Evolutionary conservation across 345 rosid genomes (phyloP), one percentile per base, ranked within the genome.

Genomic region (Salix caprea): DNA sequence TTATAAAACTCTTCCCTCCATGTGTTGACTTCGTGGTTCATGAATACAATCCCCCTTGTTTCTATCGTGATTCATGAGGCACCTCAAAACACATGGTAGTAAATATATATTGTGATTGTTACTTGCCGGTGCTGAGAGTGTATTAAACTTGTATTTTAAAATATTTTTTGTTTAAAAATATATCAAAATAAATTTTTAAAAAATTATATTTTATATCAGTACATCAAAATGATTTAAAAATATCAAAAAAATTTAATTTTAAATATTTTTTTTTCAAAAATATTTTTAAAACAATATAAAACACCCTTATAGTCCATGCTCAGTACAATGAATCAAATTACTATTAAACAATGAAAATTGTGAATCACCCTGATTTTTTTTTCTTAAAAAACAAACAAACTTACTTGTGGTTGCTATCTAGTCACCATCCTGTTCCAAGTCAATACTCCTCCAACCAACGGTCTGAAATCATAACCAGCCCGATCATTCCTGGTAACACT

Each of bases 341-440:
- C 4, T 11, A 58, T n/a, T 58, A 58, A 58, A 9, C 28, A 23
- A 58, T 23, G 64, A n/a, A 23, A 58, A 58, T n/a, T 23, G 64
- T 3, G 28, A 58, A 58, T 58, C 28, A 4, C 64, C 62, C 28
- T 58, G 15, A 58, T 23, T 36, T 5, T 36, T 34, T 36, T 36
- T 36, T 36, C 7, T 5, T 58, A 46, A 65, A 48, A 18, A 10
- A 42, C 2, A 2, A 42, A 40, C 44, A 42, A 19, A 19, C 13
- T n/a, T 40, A 40, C 12, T 40, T 26, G 12, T 68, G 16, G 32
- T 58, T 54, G 67, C 42, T 76, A 68, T 76, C 19, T 24, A 39
- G 67, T 76, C 78, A 68, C 67, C 68, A 40, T 58, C 54, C 4
- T 24, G 30, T 68, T 32, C 48, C 62, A 78, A 81, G 86, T 84